Evolutionary conservation across 2,329 filamentous ascomycete genomes (phyloP).

Genomic region (Fusarium fracticaudum): DNA sequence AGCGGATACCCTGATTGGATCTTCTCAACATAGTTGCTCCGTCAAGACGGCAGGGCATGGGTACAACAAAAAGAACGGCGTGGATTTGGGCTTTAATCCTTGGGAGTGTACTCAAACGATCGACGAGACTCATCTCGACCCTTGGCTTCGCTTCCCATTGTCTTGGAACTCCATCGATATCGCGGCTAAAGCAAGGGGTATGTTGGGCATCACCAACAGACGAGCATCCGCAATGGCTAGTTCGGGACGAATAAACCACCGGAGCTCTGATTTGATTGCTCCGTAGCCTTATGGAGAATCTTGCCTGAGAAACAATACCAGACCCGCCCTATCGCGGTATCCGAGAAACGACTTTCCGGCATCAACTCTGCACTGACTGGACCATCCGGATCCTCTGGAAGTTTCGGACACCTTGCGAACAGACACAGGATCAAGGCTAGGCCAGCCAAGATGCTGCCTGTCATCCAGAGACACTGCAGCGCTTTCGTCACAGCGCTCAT

Average conservation of each 20-base stretch:
- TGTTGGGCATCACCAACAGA: conserved; percentile 3
- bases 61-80: neutral
- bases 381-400: conserved; percentile 18
- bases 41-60: conserved; percentile 7
- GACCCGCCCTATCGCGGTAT: conserved; percentile 19
- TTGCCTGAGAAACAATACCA: conserved; percentile 10
- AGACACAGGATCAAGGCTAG: conserved; percentile 31
- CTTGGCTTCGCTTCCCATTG: conserved; percentile 20
- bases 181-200: neutral
- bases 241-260: neutral
- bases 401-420: conserved; percentile 32
- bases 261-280: neutral
- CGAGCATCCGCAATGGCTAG: neutral
- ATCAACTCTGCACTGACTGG: neutral
- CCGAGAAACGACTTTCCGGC: neutral
- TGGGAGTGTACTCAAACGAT: conserved; percentile 5
- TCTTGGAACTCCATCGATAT: conserved; percentile 14
- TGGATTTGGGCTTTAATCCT: neutral
- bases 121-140: conserved; percentile 19
- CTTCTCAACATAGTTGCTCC: conserved; percentile 20
- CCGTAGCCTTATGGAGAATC: neutral
- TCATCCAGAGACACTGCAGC: conserved; percentile 33
- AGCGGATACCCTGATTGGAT: conserved; percentile 30
- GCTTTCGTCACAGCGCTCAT: conserved; percentile 26
- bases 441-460: conserved; percentile 32